A percentile compares a stretch with the other conserved stretches of the same genome.
These are phyloP conservation scores for Fusarium longipes DNA, from an alignment of 2,329 filamentous ascomycete species.

Conservation along the genomic window DNA sequence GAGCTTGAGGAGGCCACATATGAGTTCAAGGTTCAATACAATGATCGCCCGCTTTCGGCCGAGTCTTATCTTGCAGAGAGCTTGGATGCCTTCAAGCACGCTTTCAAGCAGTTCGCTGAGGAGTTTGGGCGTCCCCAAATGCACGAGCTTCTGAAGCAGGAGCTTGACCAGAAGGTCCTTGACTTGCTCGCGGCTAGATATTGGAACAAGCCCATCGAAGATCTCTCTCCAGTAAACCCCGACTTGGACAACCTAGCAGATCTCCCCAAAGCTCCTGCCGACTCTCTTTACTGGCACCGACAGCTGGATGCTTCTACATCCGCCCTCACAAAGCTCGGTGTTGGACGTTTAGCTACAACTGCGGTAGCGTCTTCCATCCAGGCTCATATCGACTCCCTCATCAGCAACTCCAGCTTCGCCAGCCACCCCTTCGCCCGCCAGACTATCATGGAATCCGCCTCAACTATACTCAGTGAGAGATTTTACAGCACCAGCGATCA, in stretches of 20 bases:
- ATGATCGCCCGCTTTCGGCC: slow-evolving; percentile 91
- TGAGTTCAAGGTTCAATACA: slow-evolving; percentile 99
- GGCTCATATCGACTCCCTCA: slow-evolving; percentile 80
- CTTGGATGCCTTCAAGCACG: slow-evolving; percentile 95
- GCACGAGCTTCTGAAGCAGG: slow-evolving; percentile 86
- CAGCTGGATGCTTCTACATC: slow-evolving; percentile 94
- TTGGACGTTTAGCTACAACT: slow-evolving; percentile 90
- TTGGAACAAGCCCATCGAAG: slow-evolving; percentile 96
- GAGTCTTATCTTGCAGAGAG: slow-evolving; percentile 97
- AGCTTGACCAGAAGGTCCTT: slow-evolving; percentile 93
- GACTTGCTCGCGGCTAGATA: slow-evolving; percentile 93
- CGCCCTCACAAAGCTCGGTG: slow-evolving; percentile 90
- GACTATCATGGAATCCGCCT: slow-evolving; percentile 91
- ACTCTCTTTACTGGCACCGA: slow-evolving; percentile 90
- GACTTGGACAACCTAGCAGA: slow-evolving; percentile 80
- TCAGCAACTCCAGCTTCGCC: slow-evolving; percentile 84
- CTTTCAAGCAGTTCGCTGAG: slow-evolving; percentile 93
- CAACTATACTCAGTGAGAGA: slow-evolving; percentile 89
- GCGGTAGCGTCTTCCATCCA: slow-evolving; percentile 92
- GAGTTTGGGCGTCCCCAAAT: slow-evolving; percentile 91
- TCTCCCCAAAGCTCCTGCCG: slow-evolving; percentile 85
- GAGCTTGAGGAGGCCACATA: slow-evolving; percentile 97
- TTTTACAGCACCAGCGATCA: slow-evolving; percentile 98
- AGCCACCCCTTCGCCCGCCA: slow-evolving; percentile 91
- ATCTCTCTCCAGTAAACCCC: slow-evolving; percentile 72